Base-by-base conservation (phyloP, 2,329 filamentous ascomycete species). In the Ilyonectria mors-panacis region DNA sequence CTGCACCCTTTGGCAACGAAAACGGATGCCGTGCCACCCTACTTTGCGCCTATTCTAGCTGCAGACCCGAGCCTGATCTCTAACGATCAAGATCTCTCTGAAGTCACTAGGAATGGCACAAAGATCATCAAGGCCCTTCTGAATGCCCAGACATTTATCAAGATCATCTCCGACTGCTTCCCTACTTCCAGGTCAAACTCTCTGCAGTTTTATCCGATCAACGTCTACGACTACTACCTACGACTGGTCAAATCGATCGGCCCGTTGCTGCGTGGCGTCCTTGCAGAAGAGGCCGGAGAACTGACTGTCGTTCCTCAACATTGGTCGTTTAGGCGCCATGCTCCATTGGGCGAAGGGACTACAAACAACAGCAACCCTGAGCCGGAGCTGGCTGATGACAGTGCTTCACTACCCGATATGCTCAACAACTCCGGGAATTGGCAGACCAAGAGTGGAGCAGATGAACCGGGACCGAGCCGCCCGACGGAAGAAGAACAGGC, bases 271-370 rank as follows among this genome's bases (percentile, higher is more conserved):
- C 89, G 93, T 47, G 91, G 92, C 59, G 93, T 94, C 66, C 86
- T 97, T n/a, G 92, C 91, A 80, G 95, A 99, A 79, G 93, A 97
- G 71, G 92, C 95, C 39, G 84, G 91, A 1, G 84, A 98, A 50
- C 88, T 92, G 70, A 91, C 89, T 57, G 86, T 88, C 59, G 91
- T 97, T 55, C 94, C 95, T 1, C 86, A 90, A 42, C 85, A 90
- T 65, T 93, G 91, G 91, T 83, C 83, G 13, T 74, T 78, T 48
- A 76, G 76, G 70, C 81, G 77, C 9, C 70, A 80, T 65, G 70
- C 78, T 68, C 67, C 75, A 42, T 56, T 68, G 15, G 42, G 68
- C 12, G 77, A 77, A 19, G 74, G 66, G 23, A 61, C 69, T 28
- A 35, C 69, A 28, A 65, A 62, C 21, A 70, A 62, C 30, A 72